Conservation (phyloP, 371 early-diverging fungal genomes). For the Mortierella sp. region DNA sequence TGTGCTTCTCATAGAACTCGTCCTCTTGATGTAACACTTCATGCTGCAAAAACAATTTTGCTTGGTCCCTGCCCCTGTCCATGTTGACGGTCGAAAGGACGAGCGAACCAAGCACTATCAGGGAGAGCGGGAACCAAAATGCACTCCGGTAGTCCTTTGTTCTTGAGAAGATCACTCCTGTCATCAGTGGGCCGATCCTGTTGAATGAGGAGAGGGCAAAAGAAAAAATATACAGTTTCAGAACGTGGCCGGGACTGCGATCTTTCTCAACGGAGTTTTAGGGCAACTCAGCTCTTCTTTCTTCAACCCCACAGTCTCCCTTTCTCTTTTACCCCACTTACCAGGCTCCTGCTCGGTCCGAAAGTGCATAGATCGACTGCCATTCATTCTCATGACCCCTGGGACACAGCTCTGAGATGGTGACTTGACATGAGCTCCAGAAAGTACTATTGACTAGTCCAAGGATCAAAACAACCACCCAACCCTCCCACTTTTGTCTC, state of each 20-base stretch:
- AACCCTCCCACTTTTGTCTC: neutral
- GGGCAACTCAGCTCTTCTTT: too few relatives aligned
- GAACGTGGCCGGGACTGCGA: too few relatives aligned
- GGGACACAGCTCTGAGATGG: slow-evolving; percentile 52
- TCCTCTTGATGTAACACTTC: too few relatives aligned
- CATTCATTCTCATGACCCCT: slow-evolving; percentile 56
- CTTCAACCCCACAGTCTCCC: too few relatives aligned
- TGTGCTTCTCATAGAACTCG: too few relatives aligned
- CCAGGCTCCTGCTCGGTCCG: slow-evolving; percentile 63
- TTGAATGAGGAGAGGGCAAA: slow-evolving; percentile 15
- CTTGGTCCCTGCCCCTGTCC: slow-evolving; percentile 53
- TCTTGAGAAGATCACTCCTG: slow-evolving; percentile 48
- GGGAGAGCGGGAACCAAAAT: slow-evolving; percentile 34
- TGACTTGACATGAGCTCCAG: slow-evolving; percentile 19
- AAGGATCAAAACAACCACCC: neutral
- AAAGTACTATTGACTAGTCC: neutral
- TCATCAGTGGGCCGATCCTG: slow-evolving; percentile 67
- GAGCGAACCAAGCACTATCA: slow-evolving; percentile 27
- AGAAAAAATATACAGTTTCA: neutral
- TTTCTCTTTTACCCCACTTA: too few relatives aligned
- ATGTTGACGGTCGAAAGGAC: slow-evolving; percentile 48
- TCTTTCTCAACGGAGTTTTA: too few relatives aligned
- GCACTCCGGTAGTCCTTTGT: slow-evolving; percentile 29
- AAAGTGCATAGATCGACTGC: slow-evolving; percentile 56
- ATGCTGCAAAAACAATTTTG: neutral